Conservation (phyloP, 2,329 filamentous ascomycete genomes). For the Beauveria brongniartii region DNA sequence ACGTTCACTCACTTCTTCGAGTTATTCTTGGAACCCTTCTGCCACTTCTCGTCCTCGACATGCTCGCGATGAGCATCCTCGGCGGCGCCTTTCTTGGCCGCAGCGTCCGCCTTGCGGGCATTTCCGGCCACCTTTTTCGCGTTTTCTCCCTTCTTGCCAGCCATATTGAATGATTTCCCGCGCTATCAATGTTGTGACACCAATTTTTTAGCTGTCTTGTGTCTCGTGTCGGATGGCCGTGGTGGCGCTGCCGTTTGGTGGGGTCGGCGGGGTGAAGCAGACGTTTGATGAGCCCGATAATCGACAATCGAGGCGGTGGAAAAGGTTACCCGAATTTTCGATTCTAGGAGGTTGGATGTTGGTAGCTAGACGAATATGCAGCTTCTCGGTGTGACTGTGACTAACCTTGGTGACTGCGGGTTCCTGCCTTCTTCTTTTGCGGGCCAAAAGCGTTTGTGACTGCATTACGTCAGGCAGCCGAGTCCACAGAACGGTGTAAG, state of each 20-base stretch:
- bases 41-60: slow-evolving; percentile 70
- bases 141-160: slow-evolving; percentile 69
- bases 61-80: slow-evolving; percentile 58
- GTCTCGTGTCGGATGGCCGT: not conserved
- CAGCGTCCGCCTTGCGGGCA: slow-evolving; percentile 84
- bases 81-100: slow-evolving; percentile 67
- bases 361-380: not conserved
- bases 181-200: not conserved
- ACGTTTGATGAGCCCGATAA: not conserved
- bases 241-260: not conserved
- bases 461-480: slow-evolving; percentile 7
- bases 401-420: not conserved
- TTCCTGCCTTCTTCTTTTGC: not conserved
- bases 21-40: slow-evolving; percentile 74
- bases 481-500: not conserved
- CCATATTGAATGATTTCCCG: slow-evolving; percentile 41
- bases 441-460: not conserved
- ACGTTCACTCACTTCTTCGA: slow-evolving; percentile 66
- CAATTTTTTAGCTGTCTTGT: not conserved
- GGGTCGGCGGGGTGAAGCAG: not conserved
- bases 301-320: not conserved
- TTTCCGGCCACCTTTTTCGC: slow-evolving; percentile 86
- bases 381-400: slow-evolving; percentile 2
- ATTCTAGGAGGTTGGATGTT: not conserved
- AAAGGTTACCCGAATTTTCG: not conserved